A percentile compares a stretch with the other conserved stretches of the same genome.
phyloP scores from a whole-genome alignment of 2,329 filamentous ascomycete genomes.

The Sporothrix humicola region DNA sequence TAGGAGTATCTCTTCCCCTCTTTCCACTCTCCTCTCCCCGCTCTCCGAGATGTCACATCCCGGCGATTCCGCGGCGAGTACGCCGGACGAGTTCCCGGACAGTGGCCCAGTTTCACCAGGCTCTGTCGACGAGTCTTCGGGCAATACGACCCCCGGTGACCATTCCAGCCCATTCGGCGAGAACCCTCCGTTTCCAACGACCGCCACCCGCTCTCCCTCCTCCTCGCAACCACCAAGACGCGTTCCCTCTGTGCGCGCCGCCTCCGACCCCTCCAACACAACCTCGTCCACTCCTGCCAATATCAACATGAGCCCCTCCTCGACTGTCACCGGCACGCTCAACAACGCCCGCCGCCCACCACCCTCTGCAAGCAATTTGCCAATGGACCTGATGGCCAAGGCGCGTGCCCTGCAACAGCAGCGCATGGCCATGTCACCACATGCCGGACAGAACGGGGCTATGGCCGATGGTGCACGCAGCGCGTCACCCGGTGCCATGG shows the following conservation, averaged over 20 bases:
- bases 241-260: constrained; percentile 63
- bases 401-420: constrained; percentile 47
- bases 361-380: constrained; percentile 48
- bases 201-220: not conserved
- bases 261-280: constrained; percentile 56
- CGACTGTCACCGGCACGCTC: constrained; percentile 79
- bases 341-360: constrained; percentile 66
- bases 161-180: constrained; percentile 45
- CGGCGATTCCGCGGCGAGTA: constrained; percentile 50
- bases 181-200: constrained; percentile 34
- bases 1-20: constrained; percentile 5
- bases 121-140: constrained; percentile 53
- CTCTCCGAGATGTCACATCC: constrained; percentile 41
- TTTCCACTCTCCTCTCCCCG: not conserved
- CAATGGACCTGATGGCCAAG: constrained; percentile 51
- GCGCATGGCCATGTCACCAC: constrained; percentile 44
- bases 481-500: constrained; percentile 30
- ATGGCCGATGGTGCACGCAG: constrained; percentile 42
- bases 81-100: constrained; percentile 54
- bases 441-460: constrained; percentile 41
- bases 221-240: constrained; percentile 29
- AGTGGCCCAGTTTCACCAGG: constrained; percentile 52
- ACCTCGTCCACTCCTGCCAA: constrained; percentile 44
- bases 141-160: constrained; percentile 57
- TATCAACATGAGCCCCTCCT: constrained; percentile 74